Base-by-base conservation (phyloP, 371 early-diverging fungal genomes). In the Apophysomyces sp. region DNA sequence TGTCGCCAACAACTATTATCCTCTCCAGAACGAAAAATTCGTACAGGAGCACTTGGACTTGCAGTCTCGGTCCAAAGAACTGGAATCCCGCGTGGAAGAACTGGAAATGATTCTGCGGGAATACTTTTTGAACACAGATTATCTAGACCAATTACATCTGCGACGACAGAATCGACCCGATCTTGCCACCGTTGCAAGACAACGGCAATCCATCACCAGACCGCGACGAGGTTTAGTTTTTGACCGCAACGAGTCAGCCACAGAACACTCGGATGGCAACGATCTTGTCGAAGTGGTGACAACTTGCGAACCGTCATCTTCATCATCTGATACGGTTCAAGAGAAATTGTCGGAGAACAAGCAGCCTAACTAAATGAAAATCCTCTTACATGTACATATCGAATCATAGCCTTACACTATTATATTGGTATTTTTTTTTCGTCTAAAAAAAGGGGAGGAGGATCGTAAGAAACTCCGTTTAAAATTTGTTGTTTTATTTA, bases 51-150 rank as follows among this genome's bases (percentile, higher is more conserved):
- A 57, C 9, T 34, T 53, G 37, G 52, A 55, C 5, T 27, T 60
- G 7, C 34, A 55, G 3, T n/a, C 27, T 3, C n/a, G 32, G 12
- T 37, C 40, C 9, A 58, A 51, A 11, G 72, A 72, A 6, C 29
- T 77, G 36, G 68, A 68, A 21, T 52, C 55, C 0, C 75, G 73
- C 29, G 65, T 77, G 0, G 61, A 74, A 8, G 78, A 77, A 57
- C 54, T 77, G 9, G 75, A 77, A 49, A 55, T 64, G 15, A 74
- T 77, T 8, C 32, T 77, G n/a, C 63, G 69, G 3, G 65, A 70
- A 21, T 77, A 77, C 53, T 77, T 74, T 55, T 69, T 77, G 31
- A 71, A 77, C 44, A 77, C 75, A 0, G 65, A 65, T 5, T 75
- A 73, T 51, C 39, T 77, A 28, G 78, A 77, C 49, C 65, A 71